Conservation (phyloP, 78 protist genomes). For the Diacronema lutheri region DNA sequence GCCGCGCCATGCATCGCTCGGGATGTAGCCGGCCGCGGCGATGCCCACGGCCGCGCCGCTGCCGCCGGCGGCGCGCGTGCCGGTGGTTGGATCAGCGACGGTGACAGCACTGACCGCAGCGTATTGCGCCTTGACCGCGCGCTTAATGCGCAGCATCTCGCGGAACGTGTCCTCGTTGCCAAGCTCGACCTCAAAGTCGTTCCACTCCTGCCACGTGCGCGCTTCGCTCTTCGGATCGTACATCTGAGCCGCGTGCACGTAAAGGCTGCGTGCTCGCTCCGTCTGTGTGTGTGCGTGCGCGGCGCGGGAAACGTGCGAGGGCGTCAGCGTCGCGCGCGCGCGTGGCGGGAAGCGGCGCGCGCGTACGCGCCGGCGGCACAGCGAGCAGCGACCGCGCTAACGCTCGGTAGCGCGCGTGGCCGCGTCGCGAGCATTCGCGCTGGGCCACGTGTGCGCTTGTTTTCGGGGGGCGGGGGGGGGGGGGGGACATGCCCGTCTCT, state of each 20-base stretch:
- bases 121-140: conserved; percentile 60
- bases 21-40: not conserved
- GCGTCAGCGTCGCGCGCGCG: not conserved
- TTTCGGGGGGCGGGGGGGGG: not conserved
- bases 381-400: too few relatives aligned
- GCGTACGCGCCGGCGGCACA: too few relatives aligned
- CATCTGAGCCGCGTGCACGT: conserved; percentile 79
- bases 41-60: conserved; percentile 1
- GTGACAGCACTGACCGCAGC: too few relatives aligned
- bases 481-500: not conserved
- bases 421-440: not conserved
- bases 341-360: too few relatives aligned
- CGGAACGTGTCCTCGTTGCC: conserved; percentile 95
- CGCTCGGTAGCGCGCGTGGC: not conserved
- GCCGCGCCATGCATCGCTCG: not conserved
- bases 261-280: conserved; percentile 95
- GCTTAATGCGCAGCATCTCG: conserved; percentile 87
- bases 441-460: too few relatives aligned
- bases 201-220: conserved; percentile 89
- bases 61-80: conserved; percentile 1
- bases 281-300: too few relatives aligned
- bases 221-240: conserved; percentile 3
- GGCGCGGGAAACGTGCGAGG: too few relatives aligned
- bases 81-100: conserved; percentile 1
- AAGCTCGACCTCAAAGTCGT: conserved; percentile 84